Percentiles rank a stretch among this genome's conserved stretches.
Evolutionary conservation across 208 protist species (phyloP).

Genomic region (Trypanosoma congolense): DNA sequence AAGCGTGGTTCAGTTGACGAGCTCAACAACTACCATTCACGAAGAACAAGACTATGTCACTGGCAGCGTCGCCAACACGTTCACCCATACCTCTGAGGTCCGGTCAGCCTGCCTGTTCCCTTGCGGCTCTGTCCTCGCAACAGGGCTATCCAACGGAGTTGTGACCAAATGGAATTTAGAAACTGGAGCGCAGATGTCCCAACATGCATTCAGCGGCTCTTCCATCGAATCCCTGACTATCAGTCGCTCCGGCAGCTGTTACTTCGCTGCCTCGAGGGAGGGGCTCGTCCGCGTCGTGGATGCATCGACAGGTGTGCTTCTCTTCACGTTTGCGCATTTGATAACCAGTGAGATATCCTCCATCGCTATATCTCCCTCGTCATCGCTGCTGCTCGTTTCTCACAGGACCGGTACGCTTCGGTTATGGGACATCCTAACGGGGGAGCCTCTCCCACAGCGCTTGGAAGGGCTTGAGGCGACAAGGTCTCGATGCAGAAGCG

Average conservation of each 20-base stretch:
- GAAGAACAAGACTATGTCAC: slow-evolving; percentile 9
- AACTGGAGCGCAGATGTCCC: slow-evolving; percentile 52
- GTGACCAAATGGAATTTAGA: slow-evolving; percentile 70
- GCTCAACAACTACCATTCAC: slow-evolving; percentile 3
- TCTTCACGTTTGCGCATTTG: slow-evolving; percentile 60
- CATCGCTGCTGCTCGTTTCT: slow-evolving; percentile 57
- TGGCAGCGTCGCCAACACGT: slow-evolving; percentile 33
- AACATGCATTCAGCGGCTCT: slow-evolving; percentile 55
- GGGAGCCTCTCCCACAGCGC: slow-evolving; percentile 40
- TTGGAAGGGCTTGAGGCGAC: slow-evolving; percentile 63
- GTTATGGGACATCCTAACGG: slow-evolving; percentile 72
- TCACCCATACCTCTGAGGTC: slow-evolving; percentile 61
- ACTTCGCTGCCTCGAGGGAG: slow-evolving; percentile 76
- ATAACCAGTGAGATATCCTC: slow-evolving; percentile 64
- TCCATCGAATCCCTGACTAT: slow-evolving; percentile 55
- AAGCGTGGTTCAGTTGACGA: slow-evolving; percentile 31
- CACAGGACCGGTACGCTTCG: slow-evolving; percentile 66
- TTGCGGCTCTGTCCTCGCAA: slow-evolving; percentile 61
- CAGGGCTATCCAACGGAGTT: slow-evolving; percentile 74
- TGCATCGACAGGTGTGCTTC: slow-evolving; percentile 58
- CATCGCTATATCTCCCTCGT: slow-evolving; percentile 70
- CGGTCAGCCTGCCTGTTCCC: slow-evolving; percentile 70
- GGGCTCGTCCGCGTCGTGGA: slow-evolving; percentile 72
- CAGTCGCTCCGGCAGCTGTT: slow-evolving; percentile 64
- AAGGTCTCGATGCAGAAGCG: slow-evolving; percentile 36